Base-by-base conservation (phyloP, 768 basidiomycete species). In the Termitomyces sp. region DNA sequence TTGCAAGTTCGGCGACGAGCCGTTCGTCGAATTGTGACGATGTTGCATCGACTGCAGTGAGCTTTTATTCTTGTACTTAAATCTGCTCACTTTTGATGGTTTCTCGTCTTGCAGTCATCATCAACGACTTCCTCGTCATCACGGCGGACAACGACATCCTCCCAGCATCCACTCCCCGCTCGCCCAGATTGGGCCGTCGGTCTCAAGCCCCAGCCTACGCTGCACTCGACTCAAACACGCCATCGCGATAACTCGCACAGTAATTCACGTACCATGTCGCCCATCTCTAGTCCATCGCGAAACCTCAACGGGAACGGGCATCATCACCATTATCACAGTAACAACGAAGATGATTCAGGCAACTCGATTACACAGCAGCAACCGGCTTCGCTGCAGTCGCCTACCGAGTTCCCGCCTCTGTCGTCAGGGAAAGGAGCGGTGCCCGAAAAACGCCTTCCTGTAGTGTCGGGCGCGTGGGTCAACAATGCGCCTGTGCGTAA, bases 151-250 rank as follows among this genome's bases (percentile, higher is more conserved):
- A 83, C 81, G 1, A 77, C 87, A 6, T 90, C 90, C 3, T 89
- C 87, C 22, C 81, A 79, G 64, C 79, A 91, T 73, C 92, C 91
- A 15, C 78, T 94, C 41, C 92, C 92, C 4, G 75, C 90, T 2
- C 80, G 92, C 58, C 92, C 92, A 42, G 92, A 94, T 69, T 94
- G 93, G 92, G 91, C 92, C 18, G 89, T 93, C 4, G 90, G 90
- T 16, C 76, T 93, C 36, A 91, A 88, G 69, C 83, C 90, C 0
- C 87, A 90, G 60, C 85, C 87, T 31, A 88, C 84, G 13, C 70
- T 89, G 30, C 82, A 88, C 62, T 48, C 79, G 33, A 72, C 80
- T 1, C 74, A 74, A 30, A 59, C 72, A 24, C 79, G 85, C 11
- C 81, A 85, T 66, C 83, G 83, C 59, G 84, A 87, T 50, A 77